Conservation (phyloP, 2,329 filamentous ascomycete species). For the Bipolaris cookei region DNA sequence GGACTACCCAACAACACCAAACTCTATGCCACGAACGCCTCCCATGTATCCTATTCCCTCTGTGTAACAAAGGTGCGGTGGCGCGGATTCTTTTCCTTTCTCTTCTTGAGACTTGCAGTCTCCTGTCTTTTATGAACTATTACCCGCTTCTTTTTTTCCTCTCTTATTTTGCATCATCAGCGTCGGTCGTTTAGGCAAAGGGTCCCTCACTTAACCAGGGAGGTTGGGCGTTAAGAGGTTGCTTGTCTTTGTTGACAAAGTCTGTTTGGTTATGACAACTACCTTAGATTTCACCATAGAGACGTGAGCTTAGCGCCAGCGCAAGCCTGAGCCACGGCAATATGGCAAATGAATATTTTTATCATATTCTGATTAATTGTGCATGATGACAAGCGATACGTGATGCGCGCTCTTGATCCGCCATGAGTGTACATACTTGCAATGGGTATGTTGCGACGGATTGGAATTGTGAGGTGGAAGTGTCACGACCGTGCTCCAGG, state of each 20-base stretch:
- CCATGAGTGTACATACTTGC: neutral
- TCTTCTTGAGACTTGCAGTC: conserved; percentile 24
- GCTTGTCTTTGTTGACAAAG: conserved; percentile 11
- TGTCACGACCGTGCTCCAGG: conserved; percentile 2
- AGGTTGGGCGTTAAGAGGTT: conserved; percentile 37
- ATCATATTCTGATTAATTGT: conserved; percentile 9
- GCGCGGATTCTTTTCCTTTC: conserved; percentile 10
- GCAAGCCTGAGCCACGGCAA: conserved; percentile 34
- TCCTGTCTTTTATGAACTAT: conserved; percentile 33
- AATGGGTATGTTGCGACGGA: neutral
- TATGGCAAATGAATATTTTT: conserved; percentile 31
- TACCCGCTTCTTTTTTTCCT: neutral
- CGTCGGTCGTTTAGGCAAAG: conserved; percentile 38
- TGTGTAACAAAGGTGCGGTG: conserved; percentile 26
- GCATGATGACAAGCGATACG: neutral
- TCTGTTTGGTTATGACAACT: conserved; percentile 7
- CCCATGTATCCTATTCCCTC: conserved; percentile 51
- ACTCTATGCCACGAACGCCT: conserved; percentile 75
- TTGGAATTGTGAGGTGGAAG: neutral
- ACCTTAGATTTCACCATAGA: conserved; percentile 7
- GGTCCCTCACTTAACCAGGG: conserved; percentile 44
- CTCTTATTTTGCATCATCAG: conserved; percentile 49
- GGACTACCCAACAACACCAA: conserved; percentile 67
- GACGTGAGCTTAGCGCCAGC: conserved; percentile 35
- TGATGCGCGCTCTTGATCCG: neutral